Conservation (phyloP, 164 flowering plant species). For the Santalum album region DNA sequence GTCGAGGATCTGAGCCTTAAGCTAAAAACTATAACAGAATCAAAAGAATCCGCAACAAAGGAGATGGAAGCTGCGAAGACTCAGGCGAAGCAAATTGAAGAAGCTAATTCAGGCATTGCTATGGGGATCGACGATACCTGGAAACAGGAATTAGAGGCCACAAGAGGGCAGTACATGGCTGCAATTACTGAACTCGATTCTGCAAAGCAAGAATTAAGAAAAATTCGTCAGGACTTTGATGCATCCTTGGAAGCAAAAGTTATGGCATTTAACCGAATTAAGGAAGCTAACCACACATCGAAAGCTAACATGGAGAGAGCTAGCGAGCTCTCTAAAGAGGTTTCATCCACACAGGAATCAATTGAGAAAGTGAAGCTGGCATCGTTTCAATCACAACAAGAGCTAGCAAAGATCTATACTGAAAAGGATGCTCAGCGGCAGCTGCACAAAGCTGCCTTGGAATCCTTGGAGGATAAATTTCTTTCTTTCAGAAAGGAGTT, state of each 20-base stretch:
- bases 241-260: slow-evolving; percentile 46
- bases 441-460: slow-evolving; percentile 38
- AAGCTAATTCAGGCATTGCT: slow-evolving; percentile 19
- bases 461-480: slow-evolving; percentile 51
- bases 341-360: slow-evolving; percentile 42
- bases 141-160: slow-evolving; percentile 45
- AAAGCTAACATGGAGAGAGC: slow-evolving; percentile 47
- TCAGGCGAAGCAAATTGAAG: slow-evolving; percentile 49
- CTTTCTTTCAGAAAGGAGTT: slow-evolving; percentile 42
- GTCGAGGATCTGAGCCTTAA: slow-evolving; percentile 55
- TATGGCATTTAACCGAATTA: slow-evolving; percentile 45
- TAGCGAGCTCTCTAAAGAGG: slow-evolving; percentile 60
- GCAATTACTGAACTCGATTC: slow-evolving; percentile 56
- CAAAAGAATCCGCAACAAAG: slow-evolving; percentile 47
- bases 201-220: slow-evolving; percentile 68
- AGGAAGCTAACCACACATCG: slow-evolving; percentile 48
- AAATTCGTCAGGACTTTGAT: slow-evolving; percentile 55
- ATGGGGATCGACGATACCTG: slow-evolving; percentile 21
- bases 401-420: slow-evolving; percentile 43
- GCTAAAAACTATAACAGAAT: slow-evolving; percentile 42
- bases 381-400: slow-evolving; percentile 45
- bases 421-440: slow-evolving; percentile 57
- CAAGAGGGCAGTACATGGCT: slow-evolving; percentile 43
- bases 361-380: slow-evolving; percentile 60
- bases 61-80: slow-evolving; percentile 51